phyloP scores from a whole-genome alignment of 2,329 filamentous ascomycete genomes.

The Sphaerulina musiva region DNA sequence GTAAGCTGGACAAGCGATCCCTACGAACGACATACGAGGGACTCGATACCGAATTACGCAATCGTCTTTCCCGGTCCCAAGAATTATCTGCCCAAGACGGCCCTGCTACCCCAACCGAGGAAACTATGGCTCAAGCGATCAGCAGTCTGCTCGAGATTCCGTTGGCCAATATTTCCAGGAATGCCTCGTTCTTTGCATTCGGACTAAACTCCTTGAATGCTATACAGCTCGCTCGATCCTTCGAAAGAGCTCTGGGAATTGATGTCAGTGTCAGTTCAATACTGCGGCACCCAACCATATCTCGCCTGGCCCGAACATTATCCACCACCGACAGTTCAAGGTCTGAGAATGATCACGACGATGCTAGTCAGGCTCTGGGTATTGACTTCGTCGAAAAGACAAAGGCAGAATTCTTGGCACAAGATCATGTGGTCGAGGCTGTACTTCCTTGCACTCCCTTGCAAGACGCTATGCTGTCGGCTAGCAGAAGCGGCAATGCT shows the following conservation, averaged over 20 bases:
- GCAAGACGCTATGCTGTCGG: constrained; percentile 79
- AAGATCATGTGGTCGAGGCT: constrained; percentile 38
- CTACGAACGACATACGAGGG: constrained; percentile 47
- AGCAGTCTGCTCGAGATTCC: constrained; percentile 46
- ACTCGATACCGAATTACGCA: constrained; percentile 45
- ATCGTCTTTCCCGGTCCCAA: constrained; percentile 32
- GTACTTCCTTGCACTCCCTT: constrained; percentile 78
- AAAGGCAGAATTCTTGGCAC: not conserved
- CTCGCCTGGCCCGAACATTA: constrained; percentile 43
- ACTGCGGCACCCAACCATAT: constrained; percentile 59
- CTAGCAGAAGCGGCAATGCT: constrained; percentile 39
- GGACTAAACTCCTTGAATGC: constrained; percentile 64
- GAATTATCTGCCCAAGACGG: constrained; percentile 33
- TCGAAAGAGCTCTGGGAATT: constrained; percentile 47
- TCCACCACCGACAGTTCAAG: not conserved
- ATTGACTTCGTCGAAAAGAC: constrained; percentile 7
- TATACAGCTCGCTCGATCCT: constrained; percentile 57
- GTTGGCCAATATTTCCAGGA: constrained; percentile 48
- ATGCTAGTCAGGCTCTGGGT: constrained; percentile 1
- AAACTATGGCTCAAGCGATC: constrained; percentile 50
- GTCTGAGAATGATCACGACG: not conserved
- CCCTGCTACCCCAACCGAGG: constrained; percentile 53
- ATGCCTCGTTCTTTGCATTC: constrained; percentile 68
- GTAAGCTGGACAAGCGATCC: constrained; percentile 61
- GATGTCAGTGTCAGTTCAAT: constrained; percentile 62